These are phyloP conservation scores for Withania somnifera DNA, from an alignment of 305 asterid genomes.

Conservation along the genomic window DNA sequence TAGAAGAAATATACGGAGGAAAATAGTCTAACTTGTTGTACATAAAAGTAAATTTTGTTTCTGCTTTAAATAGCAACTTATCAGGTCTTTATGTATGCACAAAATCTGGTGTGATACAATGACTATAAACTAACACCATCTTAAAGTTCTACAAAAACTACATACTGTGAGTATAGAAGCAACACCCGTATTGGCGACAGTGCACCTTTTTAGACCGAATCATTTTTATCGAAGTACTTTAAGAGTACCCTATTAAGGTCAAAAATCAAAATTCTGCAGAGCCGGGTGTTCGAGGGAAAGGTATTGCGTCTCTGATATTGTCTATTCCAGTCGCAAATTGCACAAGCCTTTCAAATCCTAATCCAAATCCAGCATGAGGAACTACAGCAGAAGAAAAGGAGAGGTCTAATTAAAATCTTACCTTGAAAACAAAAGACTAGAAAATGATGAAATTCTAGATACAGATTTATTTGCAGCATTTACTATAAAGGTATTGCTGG, in stretches of 20 bases:
- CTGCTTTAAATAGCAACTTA: neutral
- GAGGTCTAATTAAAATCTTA: neutral
- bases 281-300: constrained; percentile 94
- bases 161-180: neutral
- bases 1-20: neutral
- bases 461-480: neutral
- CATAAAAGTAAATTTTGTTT: neutral
- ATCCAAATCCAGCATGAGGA: constrained; percentile 97
- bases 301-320: constrained; percentile 85
- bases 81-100: neutral
- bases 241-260: neutral
- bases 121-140: neutral
- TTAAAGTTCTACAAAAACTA: neutral
- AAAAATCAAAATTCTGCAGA: constrained; percentile 73
- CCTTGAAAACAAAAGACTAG: neutral
- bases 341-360: constrained; percentile 96
- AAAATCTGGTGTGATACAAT: neutral
- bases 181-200: neutral
- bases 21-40: neutral
- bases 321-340: constrained; percentile 94
- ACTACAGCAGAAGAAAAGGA: constrained; percentile 29
- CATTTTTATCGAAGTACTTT: neutral
- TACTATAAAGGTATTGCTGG: neutral
- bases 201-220: neutral
- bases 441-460: neutral